These are phyloP conservation scores for Rubia occidens DNA, from an alignment of 305 asterid genomes.

Conservation along the genomic window DNA sequence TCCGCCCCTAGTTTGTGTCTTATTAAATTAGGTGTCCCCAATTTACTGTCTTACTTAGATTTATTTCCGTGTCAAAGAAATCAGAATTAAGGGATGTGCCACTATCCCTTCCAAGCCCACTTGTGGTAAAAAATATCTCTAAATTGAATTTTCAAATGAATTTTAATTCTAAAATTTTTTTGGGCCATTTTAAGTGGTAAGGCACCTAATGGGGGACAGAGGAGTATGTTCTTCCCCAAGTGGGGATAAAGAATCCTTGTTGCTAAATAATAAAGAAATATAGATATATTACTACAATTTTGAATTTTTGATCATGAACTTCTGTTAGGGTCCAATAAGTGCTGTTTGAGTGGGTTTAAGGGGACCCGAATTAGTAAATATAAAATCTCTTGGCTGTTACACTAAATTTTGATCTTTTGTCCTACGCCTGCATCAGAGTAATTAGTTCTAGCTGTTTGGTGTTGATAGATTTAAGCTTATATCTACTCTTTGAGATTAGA, in stretches of 20 bases:
- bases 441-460: neutral
- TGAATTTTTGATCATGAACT: neutral
- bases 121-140: no score
- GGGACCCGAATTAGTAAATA: neutral
- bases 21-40: no score
- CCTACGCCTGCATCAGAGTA: neutral
- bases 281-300: neutral
- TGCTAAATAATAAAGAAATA: neutral
- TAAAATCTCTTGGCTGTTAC: neutral
- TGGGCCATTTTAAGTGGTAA: no score
- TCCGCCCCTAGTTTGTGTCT: no score
- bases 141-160: no score
- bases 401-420: neutral
- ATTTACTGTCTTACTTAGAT: no score
- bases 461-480: neutral
- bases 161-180: no score
- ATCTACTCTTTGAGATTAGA: neutral
- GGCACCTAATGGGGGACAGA: no score
- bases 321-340: neutral
- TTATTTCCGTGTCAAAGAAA: no score
- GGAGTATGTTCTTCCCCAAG: neutral
- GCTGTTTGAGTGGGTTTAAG: neutral
- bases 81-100: no score
- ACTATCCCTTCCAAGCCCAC: no score
- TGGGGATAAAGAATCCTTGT: neutral